Percentiles rank a stretch among this genome's conserved stretches.
These are phyloP conservation scores for sorghum (Sorghum bicolor) DNA, from an alignment of 176 grass and related monocot species.

Conservation along the genomic window DNA sequence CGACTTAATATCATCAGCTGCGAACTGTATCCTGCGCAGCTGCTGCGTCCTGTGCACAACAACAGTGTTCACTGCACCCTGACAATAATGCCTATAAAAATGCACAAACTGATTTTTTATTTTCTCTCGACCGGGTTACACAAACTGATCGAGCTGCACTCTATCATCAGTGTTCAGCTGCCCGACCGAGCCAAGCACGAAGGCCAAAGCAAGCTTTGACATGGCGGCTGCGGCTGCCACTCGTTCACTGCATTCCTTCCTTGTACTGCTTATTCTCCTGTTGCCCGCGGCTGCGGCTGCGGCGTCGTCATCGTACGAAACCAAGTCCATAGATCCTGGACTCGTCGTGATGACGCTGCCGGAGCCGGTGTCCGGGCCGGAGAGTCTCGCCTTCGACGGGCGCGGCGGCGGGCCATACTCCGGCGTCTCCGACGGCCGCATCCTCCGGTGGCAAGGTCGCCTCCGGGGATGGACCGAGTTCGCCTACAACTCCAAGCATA, in stretches of 20 bases:
- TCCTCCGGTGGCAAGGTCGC: conserved; percentile 57
- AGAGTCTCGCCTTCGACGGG: conserved; percentile 83
- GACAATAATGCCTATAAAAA: not conserved
- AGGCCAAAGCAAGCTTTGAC: not conserved
- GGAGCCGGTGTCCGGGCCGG: conserved; percentile 52
- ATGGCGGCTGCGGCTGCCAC: not conserved
- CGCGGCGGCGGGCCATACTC: conserved; percentile 61
- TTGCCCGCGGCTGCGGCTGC: not conserved
- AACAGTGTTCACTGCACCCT: not conserved
- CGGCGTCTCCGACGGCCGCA: conserved; percentile 75
- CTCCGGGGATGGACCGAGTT: conserved; percentile 55
- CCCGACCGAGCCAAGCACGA: not conserved
- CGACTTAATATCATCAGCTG: not conserved
- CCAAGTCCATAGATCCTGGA: conserved; percentile 33
- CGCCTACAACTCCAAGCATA: conserved; percentile 59
- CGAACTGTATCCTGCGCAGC: not conserved
- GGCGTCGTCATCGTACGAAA: not conserved
- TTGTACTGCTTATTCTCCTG: conserved; percentile 22
- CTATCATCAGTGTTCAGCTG: not conserved
- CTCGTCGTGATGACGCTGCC: conserved; percentile 43
- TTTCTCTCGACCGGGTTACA: too few species aligned
- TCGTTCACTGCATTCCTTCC: not conserved
- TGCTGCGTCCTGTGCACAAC: not conserved
- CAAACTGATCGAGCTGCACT: not conserved
- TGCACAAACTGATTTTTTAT: not conserved